Evolutionary conservation across 106 monocot genomes (phyloP), one percentile per base, ranked within the genome.

Genomic region (Ottelia alismoides): DNA sequence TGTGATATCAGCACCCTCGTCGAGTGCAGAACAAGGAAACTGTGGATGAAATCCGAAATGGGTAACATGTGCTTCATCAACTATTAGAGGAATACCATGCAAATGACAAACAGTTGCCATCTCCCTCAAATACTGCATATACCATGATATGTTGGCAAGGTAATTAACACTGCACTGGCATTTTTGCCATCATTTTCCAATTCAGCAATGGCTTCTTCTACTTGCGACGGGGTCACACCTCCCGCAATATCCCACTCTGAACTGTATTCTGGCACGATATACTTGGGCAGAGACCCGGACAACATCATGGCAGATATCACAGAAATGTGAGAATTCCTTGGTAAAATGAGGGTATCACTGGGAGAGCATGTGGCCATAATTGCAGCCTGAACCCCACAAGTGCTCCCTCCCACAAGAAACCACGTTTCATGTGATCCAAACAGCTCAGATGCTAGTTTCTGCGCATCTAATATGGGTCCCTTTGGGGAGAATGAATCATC

Each of bases 321-420:
- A 45, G 92, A 87, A 20, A 92, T 56, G 31, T 92, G 87, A 20
- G 83, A 79, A 43, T 92, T 86, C 20, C 92, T 57, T 26, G 82
- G 77, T 5, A 92, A 69, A 26, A 92, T 69, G 35, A 92, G 76
- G 18, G 51, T 60, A 22, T 79, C 72, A 12, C 76, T 74, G 12
- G 86, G 87, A 2, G 73, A 69, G 59, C 92, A 92, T 10, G 92
- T 83, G 14, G 87, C 79, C 92, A 92, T 83, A 46, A 92, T 74
- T 31, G 92, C 73, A 28, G 92, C 76, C 47, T 83, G 92, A 56
- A 92, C 68, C 47, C 92, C 92, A 29, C 87, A 82, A 2, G 92
- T 92, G 54, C 74, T 82, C 49, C 92, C 92, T 27, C 79, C 76
- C 2, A 92, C 86, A 45, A 92, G 86, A 74, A 92, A 92, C 87